Conservation (phyloP, 495 filamentous ascomycete genomes). For the Annulohypoxylon moriforme region DNA sequence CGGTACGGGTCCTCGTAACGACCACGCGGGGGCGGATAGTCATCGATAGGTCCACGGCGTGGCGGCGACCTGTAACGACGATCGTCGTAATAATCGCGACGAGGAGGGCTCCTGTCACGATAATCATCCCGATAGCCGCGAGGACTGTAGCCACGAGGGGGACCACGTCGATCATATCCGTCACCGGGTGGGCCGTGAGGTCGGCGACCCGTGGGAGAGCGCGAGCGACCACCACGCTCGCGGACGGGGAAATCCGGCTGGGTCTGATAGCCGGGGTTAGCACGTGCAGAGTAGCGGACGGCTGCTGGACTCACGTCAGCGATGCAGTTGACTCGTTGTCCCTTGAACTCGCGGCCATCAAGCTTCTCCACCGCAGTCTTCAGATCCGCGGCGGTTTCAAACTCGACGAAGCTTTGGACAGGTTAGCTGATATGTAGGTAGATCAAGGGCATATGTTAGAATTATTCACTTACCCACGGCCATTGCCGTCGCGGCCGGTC, state of each 20-base stretch:
- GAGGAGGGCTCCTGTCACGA: conserved; percentile 79
- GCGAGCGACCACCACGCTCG: conserved; percentile 79
- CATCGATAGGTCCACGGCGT: conserved; percentile 77
- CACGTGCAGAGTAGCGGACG: conserved; percentile 24
- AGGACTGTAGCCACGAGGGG: conserved; percentile 84
- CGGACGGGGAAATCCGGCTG: conserved; percentile 73
- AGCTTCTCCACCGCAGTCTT: conserved; percentile 93
- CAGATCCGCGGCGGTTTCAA: conserved; percentile 90
- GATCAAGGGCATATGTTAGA: neutral
- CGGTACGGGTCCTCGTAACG: conserved; percentile 73
- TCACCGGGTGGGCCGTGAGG: conserved; percentile 72
- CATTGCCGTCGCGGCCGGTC: conserved; percentile 90
- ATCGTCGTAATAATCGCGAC: conserved; percentile 87
- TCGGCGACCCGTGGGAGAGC: conserved; percentile 68
- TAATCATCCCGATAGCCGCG: conserved; percentile 74
- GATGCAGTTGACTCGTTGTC: conserved; percentile 80
- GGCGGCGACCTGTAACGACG: conserved; percentile 83
- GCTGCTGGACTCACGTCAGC: conserved; percentile 74
- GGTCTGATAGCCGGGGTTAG: conserved; percentile 49
- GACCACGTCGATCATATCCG: conserved; percentile 81
- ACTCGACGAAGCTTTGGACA: conserved; percentile 87
- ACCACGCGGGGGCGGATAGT: conserved; percentile 73
- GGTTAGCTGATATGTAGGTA: conserved; percentile 2
- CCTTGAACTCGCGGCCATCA: conserved; percentile 91
- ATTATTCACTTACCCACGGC: conserved; percentile 79